Conservation (phyloP, 306 rosid species). For the Vachellia pachyceras region DNA sequence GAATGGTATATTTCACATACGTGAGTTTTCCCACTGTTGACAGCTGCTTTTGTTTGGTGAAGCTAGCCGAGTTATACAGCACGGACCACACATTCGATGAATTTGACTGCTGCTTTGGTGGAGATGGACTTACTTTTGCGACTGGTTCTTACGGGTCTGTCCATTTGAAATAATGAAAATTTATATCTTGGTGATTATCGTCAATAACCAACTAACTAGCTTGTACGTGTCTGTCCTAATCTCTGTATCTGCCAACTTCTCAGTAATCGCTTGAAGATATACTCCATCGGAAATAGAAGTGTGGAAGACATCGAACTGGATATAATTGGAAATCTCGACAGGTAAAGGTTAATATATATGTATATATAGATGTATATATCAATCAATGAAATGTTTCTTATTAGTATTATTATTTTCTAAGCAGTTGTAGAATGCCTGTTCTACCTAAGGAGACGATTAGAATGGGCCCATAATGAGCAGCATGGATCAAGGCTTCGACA, state of each 20-base stretch:
- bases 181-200: background rate
- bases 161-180: slow-evolving; percentile 23
- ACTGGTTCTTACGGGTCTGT: slow-evolving; percentile 75
- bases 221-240: slow-evolving; percentile 11
- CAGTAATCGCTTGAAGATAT: slow-evolving; percentile 64
- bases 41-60: slow-evolving; percentile 19
- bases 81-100: slow-evolving; percentile 70
- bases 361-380: background rate
- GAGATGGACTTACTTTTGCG: slow-evolving; percentile 68
- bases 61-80: slow-evolving; percentile 65
- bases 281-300: slow-evolving; percentile 50
- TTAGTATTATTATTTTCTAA: background rate
- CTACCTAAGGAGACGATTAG: slow-evolving; percentile 50
- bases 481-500: slow-evolving; percentile 56
- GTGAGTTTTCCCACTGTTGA: background rate
- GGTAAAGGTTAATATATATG: background rate
- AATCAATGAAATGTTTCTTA: background rate
- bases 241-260: slow-evolving; percentile 19
- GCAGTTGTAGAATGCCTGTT: slow-evolving; percentile 43
- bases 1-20: background rate
- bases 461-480: slow-evolving; percentile 61
- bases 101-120: slow-evolving; percentile 69
- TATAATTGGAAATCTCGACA: slow-evolving; percentile 33
- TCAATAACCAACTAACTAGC: background rate
- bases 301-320: slow-evolving; percentile 58